Percentiles rank a stretch among this genome's conserved stretches.
Evolutionary conservation across 257 asterid species (phyloP).

Genomic region (Verbena officinalis): DNA sequence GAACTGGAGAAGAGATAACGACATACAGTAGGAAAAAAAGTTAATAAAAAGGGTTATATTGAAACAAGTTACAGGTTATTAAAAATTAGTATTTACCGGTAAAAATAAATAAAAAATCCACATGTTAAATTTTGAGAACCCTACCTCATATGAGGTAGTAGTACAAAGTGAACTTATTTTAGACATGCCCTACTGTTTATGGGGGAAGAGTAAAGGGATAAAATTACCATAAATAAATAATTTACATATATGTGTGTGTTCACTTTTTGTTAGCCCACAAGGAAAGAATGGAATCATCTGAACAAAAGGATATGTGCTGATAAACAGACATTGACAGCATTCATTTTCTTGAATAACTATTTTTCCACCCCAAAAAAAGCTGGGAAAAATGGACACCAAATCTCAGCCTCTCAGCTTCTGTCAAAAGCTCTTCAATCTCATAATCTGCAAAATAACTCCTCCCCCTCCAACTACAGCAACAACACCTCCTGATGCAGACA

Average conservation of each 20-base stretch:
- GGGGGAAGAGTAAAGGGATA: too few relatives aligned
- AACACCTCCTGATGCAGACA: slow-evolving; percentile 27
- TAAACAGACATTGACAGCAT: slow-evolving; percentile 1
- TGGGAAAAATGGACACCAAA: slow-evolving; percentile 23
- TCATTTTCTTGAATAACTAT: neutral
- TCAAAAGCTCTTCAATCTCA: slow-evolving; percentile 39
- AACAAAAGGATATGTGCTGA: slow-evolving; percentile 7
- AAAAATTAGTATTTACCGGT: too few relatives aligned
- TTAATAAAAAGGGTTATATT: too few relatives aligned
- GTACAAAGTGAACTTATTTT: too few relatives aligned
- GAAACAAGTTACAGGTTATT: too few relatives aligned
- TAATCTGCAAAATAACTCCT: slow-evolving; percentile 20
- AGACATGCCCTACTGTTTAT: too few relatives aligned
- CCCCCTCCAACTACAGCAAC: neutral
- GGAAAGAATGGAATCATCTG: slow-evolving; percentile 33
- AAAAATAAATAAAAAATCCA: too few relatives aligned
- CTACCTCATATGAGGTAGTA: too few relatives aligned
- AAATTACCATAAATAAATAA: too few relatives aligned
- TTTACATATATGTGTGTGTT: neutral
- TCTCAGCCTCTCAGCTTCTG: slow-evolving; percentile 36
- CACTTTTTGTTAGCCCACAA: slow-evolving; percentile 30
- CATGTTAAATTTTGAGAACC: too few relatives aligned
- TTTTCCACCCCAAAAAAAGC: slow-evolving; percentile 15
- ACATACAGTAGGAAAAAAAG: too few relatives aligned
- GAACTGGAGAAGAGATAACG: too few relatives aligned